A percentile compares a stretch with the other conserved stretches of the same genome.
Evolutionary conservation across 306 rosid species (phyloP).

Genomic region (Comarum palustre): DNA sequence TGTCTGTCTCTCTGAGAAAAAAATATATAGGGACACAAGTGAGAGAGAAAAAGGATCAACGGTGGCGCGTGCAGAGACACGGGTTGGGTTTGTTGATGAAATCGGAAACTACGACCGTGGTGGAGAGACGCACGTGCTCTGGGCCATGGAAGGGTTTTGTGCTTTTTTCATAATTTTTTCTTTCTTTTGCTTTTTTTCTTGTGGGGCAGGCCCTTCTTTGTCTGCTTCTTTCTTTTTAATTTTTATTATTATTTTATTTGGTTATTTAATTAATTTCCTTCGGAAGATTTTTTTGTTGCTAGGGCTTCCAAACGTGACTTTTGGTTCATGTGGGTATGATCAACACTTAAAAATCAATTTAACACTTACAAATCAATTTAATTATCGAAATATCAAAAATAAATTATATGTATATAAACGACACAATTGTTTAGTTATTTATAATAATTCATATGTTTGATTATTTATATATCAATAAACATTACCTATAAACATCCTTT

Average conservation of each 20-base stretch:
- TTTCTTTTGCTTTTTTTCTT: conserved; percentile 18
- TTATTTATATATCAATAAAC: too few relatives aligned
- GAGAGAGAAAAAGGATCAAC: too few relatives aligned
- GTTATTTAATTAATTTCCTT: background rate
- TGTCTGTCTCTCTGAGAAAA: background rate
- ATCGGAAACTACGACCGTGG: too few relatives aligned
- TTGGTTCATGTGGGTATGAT: conserved; percentile 34
- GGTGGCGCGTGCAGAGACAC: too few relatives aligned
- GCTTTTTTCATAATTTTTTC: background rate
- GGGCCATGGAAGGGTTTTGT: background rate
- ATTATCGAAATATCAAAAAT: too few relatives aligned
- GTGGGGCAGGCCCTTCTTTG: conserved; percentile 45
- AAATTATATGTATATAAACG: too few relatives aligned
- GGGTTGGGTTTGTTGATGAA: too few relatives aligned
- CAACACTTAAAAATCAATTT: too few relatives aligned
- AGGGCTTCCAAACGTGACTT: conserved; percentile 23
- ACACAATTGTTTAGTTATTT: too few relatives aligned
- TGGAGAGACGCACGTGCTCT: conserved; percentile 37
- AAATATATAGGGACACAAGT: background rate
- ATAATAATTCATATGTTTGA: too few relatives aligned
- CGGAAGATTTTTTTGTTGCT: background rate
- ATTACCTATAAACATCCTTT: too few relatives aligned
- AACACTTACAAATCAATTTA: too few relatives aligned
- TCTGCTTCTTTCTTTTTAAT: conserved; percentile 37
- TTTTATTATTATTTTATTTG: background rate